Conservation (phyloP, 139 green algal genomes). For the Tetradesmus obliquus region DNA sequence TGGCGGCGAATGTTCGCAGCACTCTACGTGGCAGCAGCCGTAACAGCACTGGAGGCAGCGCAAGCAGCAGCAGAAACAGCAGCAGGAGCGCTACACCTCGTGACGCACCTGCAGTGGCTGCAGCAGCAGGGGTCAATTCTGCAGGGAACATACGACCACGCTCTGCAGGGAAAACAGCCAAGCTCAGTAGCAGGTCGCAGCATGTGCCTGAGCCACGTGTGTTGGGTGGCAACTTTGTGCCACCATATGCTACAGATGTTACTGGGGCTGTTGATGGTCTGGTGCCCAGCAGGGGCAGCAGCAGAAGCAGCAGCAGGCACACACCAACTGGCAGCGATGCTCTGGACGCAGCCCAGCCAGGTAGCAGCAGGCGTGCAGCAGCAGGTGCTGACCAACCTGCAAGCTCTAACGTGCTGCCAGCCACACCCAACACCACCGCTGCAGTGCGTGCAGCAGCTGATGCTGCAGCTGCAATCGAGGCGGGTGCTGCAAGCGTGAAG, state of each 20-base stretch:
- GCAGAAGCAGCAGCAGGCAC: background rate
- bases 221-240: background rate
- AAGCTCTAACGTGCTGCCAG: background rate
- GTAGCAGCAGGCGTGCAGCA: background rate
- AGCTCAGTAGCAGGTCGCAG: background rate
- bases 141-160: background rate
- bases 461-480: background rate
- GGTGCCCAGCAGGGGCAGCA: constrained; percentile 18
- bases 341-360: background rate
- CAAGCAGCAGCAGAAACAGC: background rate
- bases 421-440: background rate
- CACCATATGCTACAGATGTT: background rate
- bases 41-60: background rate
- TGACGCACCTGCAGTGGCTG: background rate
- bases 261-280: background rate
- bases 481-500: constrained; percentile 5
- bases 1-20: background rate
- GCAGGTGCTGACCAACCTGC: background rate
- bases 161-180: background rate
- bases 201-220: background rate
- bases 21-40: background rate
- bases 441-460: background rate
- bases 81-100: background rate
- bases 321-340: background rate
- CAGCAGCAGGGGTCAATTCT: background rate